phyloP scores from a whole-genome alignment of 345 rosid species.

The Salix koriyanagi region DNA sequence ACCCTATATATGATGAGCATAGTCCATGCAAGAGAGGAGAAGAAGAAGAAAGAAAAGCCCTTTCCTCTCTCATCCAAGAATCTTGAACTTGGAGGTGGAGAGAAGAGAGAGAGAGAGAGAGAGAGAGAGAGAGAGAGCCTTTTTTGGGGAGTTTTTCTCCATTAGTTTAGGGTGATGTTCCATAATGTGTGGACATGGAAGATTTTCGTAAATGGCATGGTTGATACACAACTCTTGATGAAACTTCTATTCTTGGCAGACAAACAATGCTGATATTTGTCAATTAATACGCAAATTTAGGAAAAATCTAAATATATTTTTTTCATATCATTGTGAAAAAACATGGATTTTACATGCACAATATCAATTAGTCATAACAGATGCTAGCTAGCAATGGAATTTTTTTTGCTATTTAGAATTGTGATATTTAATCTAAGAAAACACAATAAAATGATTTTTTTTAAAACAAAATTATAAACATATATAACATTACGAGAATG shows the following conservation, averaged over 20 bases:
- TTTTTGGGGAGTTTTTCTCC: conserved; percentile 13
- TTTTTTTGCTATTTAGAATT: background rate
- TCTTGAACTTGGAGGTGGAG: conserved; percentile 5
- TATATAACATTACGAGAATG: no score
- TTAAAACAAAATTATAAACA: no score
- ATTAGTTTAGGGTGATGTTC: conserved; percentile 28
- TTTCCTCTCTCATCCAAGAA: conserved; percentile 11
- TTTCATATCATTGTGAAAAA: background rate
- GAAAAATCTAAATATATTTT: background rate
- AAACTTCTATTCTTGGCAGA: conserved; percentile 1
- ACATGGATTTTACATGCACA: background rate
- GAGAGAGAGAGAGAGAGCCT: background rate
- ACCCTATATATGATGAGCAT: conserved; percentile 24
- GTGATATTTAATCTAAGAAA: no score
- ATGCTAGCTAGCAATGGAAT: background rate
- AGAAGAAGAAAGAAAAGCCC: conserved; percentile 6
- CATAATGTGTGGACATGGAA: conserved; percentile 29
- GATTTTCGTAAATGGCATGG: background rate
- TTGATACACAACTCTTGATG: background rate
- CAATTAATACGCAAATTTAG: background rate
- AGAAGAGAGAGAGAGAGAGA: background rate
- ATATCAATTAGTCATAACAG: background rate
- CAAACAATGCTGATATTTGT: background rate
- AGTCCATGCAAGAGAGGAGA: conserved; percentile 20
- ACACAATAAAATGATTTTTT: no score